Evolutionary conservation across 148 eudicot species (phyloP).

Genomic region (Rhododendron mucronatum): DNA sequence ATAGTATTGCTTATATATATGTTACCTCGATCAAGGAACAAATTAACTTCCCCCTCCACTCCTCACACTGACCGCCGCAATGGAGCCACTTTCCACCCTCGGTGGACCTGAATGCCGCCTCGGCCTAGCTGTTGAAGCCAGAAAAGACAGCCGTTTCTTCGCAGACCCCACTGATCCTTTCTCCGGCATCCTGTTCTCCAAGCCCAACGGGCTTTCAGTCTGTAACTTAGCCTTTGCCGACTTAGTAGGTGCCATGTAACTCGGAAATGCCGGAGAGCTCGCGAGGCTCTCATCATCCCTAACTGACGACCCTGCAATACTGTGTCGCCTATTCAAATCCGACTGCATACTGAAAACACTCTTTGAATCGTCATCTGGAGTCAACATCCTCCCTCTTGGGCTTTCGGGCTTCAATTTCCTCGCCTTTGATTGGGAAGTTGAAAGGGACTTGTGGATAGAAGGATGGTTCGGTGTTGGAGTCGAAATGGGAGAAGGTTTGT

Average conservation of each 20-base stretch:
- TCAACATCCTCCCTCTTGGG: constrained; percentile 36
- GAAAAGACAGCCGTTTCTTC: constrained; percentile 67
- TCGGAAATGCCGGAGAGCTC: constrained; percentile 63
- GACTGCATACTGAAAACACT: constrained; percentile 56
- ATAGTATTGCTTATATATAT: background rate
- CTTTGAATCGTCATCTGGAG: constrained; percentile 47
- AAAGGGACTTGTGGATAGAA: constrained; percentile 35
- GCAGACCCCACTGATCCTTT: constrained; percentile 39
- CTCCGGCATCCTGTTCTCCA: constrained; percentile 45
- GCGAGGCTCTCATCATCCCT: constrained; percentile 74
- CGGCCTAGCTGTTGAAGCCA: constrained; percentile 57
- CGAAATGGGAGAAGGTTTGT: constrained; percentile 22
- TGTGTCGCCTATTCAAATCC: constrained; percentile 55
- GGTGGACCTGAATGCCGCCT: constrained; percentile 59
- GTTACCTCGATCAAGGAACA: background rate
- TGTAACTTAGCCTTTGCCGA: constrained; percentile 67
- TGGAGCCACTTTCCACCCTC: constrained; percentile 26
- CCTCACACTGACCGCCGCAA: background rate
- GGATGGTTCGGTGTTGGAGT: constrained; percentile 29
- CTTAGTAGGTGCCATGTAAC: constrained; percentile 79
- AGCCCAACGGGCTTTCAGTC: constrained; percentile 37
- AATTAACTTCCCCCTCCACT: constrained; percentile 14
- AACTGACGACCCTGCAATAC: constrained; percentile 47
- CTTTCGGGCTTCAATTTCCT: constrained; percentile 47
- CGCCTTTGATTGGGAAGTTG: constrained; percentile 33